phyloP scores from a whole-genome alignment of 164 flowering plant genomes.

The Brasenia schreberi region DNA sequence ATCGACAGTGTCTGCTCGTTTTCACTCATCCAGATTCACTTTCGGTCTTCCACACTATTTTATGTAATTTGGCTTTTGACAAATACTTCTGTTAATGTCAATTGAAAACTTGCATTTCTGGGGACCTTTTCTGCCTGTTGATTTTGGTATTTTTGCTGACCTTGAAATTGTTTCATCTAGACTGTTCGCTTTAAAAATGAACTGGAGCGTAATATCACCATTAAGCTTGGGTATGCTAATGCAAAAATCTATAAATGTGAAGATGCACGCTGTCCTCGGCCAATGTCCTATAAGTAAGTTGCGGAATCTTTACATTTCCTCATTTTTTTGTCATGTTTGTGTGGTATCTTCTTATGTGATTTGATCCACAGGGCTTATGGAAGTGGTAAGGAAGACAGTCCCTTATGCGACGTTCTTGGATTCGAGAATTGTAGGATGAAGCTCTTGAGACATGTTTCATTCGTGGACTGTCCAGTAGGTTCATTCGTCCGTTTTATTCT shows the following conservation, averaged over 20 bases:
- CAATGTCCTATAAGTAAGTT: conserved; percentile 80
- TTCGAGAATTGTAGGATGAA: conserved; percentile 86
- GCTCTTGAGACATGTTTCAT: conserved; percentile 82
- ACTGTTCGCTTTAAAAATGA: conserved; percentile 96
- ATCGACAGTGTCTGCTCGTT: too few relatives aligned
- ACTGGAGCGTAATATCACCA: conserved; percentile 89
- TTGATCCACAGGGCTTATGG: conserved; percentile 79
- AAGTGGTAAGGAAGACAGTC: conserved; percentile 93
- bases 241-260: conserved; percentile 94
- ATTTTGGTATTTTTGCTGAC: too few relatives aligned
- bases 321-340: neutral
- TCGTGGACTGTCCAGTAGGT: conserved; percentile 94
- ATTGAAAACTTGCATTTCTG: too few relatives aligned
- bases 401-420: conserved; percentile 88
- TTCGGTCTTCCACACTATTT: too few relatives aligned
- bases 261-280: conserved; percentile 82
- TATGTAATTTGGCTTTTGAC: too few relatives aligned
- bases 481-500: neutral
- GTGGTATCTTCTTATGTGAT: neutral
- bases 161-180: conserved; percentile 22
- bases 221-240: conserved; percentile 96
- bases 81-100: too few relatives aligned
- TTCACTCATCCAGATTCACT: too few relatives aligned
- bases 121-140: too few relatives aligned
- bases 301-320: neutral